A percentile compares a stretch with the other conserved stretches of the same genome.
These are phyloP conservation scores for Metschnikowia cubensis DNA, from an alignment of 805 yeast genomes.

Conservation along the genomic window DNA sequence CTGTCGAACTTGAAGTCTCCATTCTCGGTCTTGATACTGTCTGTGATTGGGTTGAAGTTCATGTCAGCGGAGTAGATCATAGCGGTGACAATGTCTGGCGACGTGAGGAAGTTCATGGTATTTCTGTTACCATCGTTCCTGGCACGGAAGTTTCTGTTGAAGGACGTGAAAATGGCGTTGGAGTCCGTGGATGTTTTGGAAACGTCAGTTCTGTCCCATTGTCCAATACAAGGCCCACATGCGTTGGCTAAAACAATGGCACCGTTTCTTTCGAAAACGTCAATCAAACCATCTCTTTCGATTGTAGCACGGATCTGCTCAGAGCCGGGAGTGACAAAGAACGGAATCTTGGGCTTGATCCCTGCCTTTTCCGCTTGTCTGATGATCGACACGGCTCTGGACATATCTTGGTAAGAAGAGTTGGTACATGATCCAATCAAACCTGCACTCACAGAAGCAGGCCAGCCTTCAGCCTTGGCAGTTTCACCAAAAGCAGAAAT, in stretches of 20 bases:
- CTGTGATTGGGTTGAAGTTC: slow-evolving; percentile 87
- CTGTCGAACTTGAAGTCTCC: slow-evolving; percentile 81
- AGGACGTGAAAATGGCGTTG: slow-evolving; percentile 92
- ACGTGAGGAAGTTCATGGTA: slow-evolving; percentile 96
- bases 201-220: slow-evolving; percentile 93
- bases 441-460: slow-evolving; percentile 81
- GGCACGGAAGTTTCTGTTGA: slow-evolving; percentile 96
- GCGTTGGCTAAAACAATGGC: slow-evolving; percentile 95
- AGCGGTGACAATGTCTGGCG: slow-evolving; percentile 97
- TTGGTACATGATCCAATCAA: slow-evolving; percentile 97
- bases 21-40: slow-evolving; percentile 64
- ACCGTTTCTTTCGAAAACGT: slow-evolving; percentile 79
- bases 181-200: slow-evolving; percentile 57
- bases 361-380: slow-evolving; percentile 85
- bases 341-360: slow-evolving; percentile 83
- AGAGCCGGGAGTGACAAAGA: slow-evolving; percentile 96
- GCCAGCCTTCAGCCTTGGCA: slow-evolving; percentile 78
- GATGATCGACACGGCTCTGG: slow-evolving; percentile 88
- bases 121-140: slow-evolving; percentile 98
- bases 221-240: slow-evolving; percentile 99
- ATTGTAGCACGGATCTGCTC: slow-evolving; percentile 97
- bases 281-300: slow-evolving; percentile 87
- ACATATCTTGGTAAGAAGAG: slow-evolving; percentile 98
- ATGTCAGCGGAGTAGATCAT: slow-evolving; percentile 93
- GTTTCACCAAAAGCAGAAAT: slow-evolving; percentile 74